Evolutionary conservation across 306 rosid genomes (phyloP).

Genomic region (Fagus sylvatica): DNA sequence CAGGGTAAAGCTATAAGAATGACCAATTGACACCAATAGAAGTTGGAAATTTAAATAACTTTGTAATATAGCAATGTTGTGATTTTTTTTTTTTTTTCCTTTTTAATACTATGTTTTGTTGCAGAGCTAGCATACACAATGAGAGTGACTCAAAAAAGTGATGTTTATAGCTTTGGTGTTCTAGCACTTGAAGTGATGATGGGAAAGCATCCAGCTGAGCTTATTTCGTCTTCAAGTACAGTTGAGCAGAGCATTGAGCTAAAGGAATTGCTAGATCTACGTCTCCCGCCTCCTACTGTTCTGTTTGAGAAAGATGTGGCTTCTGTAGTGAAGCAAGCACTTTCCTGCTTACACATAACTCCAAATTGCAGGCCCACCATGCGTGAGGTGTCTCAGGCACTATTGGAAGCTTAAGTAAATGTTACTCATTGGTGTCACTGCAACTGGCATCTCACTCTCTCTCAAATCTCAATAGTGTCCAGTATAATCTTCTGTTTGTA

Average conservation of each 20-base stretch:
- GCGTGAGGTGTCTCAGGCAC: background rate
- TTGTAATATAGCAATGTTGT: too few relatives aligned
- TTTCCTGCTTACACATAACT: background rate
- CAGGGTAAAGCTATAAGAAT: background rate
- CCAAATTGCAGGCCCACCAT: slow-evolving; percentile 1
- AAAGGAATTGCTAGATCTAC: background rate
- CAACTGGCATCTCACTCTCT: too few relatives aligned
- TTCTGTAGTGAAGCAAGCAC: background rate
- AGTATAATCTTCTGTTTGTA: too few relatives aligned
- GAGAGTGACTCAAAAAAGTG: background rate
- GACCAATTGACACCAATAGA: too few relatives aligned
- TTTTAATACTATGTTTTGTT: too few relatives aligned
- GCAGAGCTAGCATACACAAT: too few relatives aligned
- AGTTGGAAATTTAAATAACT: too few relatives aligned
- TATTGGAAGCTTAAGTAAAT: background rate
- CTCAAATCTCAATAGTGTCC: too few relatives aligned
- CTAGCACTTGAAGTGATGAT: background rate
- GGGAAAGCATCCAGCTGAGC: background rate
- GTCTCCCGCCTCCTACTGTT: background rate
- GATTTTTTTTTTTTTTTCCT: too few relatives aligned
- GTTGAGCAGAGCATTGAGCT: background rate
- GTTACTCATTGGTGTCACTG: too few relatives aligned
- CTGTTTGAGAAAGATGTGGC: background rate
- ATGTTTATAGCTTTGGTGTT: background rate
- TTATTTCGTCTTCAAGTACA: background rate